Percentiles rank a stretch among this genome's conserved stretches.
Conservation (phyloP, 164 flowering plant genomes). For the Chimonanthus salicifolius region DNA sequence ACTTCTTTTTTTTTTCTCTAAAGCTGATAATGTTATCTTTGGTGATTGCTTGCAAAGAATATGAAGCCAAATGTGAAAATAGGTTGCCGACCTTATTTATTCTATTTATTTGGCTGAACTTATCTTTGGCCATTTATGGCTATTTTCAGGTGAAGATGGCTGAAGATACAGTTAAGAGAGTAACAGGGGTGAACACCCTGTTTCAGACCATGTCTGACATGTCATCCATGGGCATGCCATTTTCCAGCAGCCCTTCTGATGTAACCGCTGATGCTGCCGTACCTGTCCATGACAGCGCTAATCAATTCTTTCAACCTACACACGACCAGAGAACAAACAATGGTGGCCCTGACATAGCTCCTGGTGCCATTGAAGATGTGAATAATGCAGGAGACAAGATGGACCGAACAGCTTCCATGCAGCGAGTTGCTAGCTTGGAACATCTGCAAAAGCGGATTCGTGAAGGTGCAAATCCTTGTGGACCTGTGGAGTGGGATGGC, state of each 20-base stretch:
- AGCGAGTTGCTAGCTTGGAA: constrained; percentile 88
- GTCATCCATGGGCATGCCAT: constrained; percentile 44
- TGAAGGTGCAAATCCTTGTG: constrained; percentile 31
- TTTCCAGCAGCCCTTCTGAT: constrained; percentile 55
- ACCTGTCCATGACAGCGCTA: constrained; percentile 55
- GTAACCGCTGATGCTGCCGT: constrained; percentile 64
- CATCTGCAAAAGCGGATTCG: constrained; percentile 83
- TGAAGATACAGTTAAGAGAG: constrained; percentile 80
- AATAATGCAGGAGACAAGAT: constrained; percentile 40
- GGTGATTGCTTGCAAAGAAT: too few relatives aligned
- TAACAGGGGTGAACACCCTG: constrained; percentile 67
- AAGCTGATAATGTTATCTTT: too few relatives aligned
- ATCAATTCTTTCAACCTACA: constrained; percentile 37
- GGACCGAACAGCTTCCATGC: constrained; percentile 66
- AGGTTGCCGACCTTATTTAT: too few relatives aligned
- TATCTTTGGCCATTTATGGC: not conserved
- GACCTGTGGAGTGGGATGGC: constrained; percentile 30
- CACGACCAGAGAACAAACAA: constrained; percentile 34
- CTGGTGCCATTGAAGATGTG: constrained; percentile 28
- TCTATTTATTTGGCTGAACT: too few relatives aligned
- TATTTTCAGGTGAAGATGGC: constrained; percentile 84
- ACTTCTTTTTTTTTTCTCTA: too few relatives aligned
- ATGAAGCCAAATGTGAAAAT: too few relatives aligned
- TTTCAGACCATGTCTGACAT: constrained; percentile 64
- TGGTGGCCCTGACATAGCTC: constrained; percentile 32